Base-by-base conservation (phyloP, 805 yeast species). In the Wickerhamiella siamensis region DNA sequence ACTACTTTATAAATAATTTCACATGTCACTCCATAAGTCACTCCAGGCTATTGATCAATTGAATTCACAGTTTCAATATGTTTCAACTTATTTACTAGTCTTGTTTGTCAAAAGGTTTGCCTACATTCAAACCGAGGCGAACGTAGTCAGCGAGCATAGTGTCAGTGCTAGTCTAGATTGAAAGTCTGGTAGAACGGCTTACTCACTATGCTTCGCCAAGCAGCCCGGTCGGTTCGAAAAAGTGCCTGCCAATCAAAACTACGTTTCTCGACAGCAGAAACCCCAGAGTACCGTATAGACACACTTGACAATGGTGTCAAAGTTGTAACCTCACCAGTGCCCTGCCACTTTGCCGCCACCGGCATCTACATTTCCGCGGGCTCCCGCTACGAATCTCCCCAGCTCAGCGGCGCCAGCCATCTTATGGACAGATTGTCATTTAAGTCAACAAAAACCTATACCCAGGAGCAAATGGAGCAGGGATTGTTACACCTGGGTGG, bases 301-400 rank as follows among this genome's bases (percentile, higher is more conserved):
- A 65, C 76, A 0, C 65, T 88, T 27, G 50, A 70, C 5, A 88
- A 86, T 61, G 96, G 96, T 2, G 63, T 87, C 31, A 69, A 79
- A 48, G 79, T 88, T 4, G 87, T 84, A 9, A 80, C 94, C 3
- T 91, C 84, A 46, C 76, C 82, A 35, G 72, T 80, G 0, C 91
- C 95, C 1, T 86, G 94, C 32, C 94, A 87, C 60, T 91, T 91
- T 57, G 71, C 88, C 44, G 94, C 95, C 0, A 61, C 87, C 36
- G 97, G 97, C 1, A 71, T 88, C 36, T 91, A 83, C 55, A 71
- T 91, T 4, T 79, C 82, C 54, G 94, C 94, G 1, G 98, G 98
- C 1, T 79, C 95, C 2, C 70, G 97, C 39, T 84, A 67, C 56
- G 97, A 91, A 60, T 65, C 69, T 24, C 66, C 64, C 2, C 52